These are phyloP conservation scores for Chlorencoelia australis DNA, from an alignment of 2,329 filamentous ascomycete genomes.

Conservation along the genomic window DNA sequence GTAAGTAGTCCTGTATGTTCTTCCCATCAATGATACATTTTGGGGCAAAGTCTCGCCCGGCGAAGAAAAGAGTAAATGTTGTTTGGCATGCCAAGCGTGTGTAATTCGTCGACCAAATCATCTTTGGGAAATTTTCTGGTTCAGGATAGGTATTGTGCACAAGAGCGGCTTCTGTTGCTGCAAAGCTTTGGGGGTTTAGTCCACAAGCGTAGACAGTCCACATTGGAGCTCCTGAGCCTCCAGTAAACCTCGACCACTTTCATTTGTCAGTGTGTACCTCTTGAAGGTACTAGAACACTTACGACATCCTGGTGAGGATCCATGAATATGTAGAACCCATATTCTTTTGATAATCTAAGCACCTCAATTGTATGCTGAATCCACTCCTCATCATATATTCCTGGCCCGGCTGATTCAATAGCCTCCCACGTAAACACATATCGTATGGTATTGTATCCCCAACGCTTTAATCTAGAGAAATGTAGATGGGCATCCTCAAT, in stretches of 20 bases:
- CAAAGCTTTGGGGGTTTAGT: constrained; percentile 76
- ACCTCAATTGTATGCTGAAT: constrained; percentile 84
- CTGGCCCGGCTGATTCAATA: constrained; percentile 86
- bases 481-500: constrained; percentile 75
- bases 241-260: constrained; percentile 83
- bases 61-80: constrained; percentile 93
- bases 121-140: constrained; percentile 82
- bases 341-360: constrained; percentile 72
- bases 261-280: constrained; percentile 10
- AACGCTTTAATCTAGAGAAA: constrained; percentile 75
- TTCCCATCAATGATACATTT: constrained; percentile 90
- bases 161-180: constrained; percentile 78
- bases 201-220: constrained; percentile 97
- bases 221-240: constrained; percentile 90
- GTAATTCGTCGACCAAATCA: constrained; percentile 99
- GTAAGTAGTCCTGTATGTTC: constrained; percentile 94
- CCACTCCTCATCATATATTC: constrained; percentile 88
- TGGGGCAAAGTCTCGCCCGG: constrained; percentile 80
- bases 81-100: constrained; percentile 75
- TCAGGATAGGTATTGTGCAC: constrained; percentile 91
- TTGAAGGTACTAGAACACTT: constrained; percentile 30
- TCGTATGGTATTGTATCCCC: constrained; percentile 91
- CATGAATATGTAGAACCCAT: constrained; percentile 96
- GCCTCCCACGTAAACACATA: constrained; percentile 99
- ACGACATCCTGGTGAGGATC: constrained; percentile 97